Conservation (phyloP, 208 protist genomes). For the Leishmania major region DNA sequence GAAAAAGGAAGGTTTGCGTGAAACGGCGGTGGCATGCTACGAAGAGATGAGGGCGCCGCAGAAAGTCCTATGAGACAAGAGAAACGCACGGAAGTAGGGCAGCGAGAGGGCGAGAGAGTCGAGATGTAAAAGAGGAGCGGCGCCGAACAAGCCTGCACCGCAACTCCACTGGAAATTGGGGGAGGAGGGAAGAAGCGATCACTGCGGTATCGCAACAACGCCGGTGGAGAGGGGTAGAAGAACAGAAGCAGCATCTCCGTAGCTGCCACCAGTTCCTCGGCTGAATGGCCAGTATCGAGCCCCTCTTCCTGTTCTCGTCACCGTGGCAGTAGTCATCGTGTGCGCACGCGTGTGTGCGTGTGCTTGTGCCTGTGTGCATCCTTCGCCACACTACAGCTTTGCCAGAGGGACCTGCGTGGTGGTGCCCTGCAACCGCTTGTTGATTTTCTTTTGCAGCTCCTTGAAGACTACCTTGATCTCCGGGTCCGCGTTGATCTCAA, state of each 20-base stretch:
- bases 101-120: neutral
- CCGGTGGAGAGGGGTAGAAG: neutral
- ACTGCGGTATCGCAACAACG: neutral
- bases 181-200: neutral
- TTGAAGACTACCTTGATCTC: conserved; percentile 54
- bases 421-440: conserved; percentile 24
- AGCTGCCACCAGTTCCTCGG: neutral
- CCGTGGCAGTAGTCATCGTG: neutral
- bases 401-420: neutral
- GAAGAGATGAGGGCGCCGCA: conserved; percentile 5
- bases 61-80: neutral
- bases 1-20: conserved; percentile 9
- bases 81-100: neutral
- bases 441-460: conserved; percentile 30
- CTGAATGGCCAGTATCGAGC: neutral
- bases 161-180: neutral
- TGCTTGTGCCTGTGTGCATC: neutral
- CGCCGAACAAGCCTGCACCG: neutral
- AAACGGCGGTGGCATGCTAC: neutral
- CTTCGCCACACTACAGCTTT: conserved; percentile 18
- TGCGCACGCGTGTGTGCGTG: neutral
- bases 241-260: neutral
- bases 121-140: neutral
- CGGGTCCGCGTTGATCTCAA: conserved; percentile 62
- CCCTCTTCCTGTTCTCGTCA: neutral